Base-by-base conservation (phyloP, 192 early-diverging fungal genomes). In the Allomyces arbusculus region DNA sequence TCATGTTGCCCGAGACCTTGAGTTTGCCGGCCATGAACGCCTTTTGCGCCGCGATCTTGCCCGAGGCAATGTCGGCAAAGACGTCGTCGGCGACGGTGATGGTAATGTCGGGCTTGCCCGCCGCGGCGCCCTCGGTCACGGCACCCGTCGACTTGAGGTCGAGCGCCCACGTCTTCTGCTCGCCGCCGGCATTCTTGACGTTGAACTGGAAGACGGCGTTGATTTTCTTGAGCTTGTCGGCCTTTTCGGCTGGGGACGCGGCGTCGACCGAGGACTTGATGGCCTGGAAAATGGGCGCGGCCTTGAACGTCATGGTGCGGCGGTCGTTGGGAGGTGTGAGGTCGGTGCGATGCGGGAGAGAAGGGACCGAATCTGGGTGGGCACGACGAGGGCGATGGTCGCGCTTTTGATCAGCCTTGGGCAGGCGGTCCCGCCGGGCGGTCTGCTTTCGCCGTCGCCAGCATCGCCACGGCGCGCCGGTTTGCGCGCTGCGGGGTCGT, bases 21-120 rank as follows among this genome's bases (percentile, higher is more conserved):
- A 90, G 80, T 77, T 95, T 95, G 62, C 94, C 90, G 50, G 77
- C 70, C 89, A 92, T 90, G 74, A 91, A 95, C 43, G 89, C 84
- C 74, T 89, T 88, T 83, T 95, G 93, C 23, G 87, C 86, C 65
- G 87, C 92, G 63, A 90, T 70, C 77, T 90, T 91, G 61, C 92
- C 93, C n/a, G 78, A 72, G 20, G 88, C 84, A 58, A 97, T 69
- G 50, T 83, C 85, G 26, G 91, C 79, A 78, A 97, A 92, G 69
- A 87, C 87, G 40, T 74, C 75, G 73, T 97, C 94, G 40, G 68
- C 74, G 69, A 94, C 72, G 24, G 73, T 70, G 23, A 95, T 74
- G 24, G 75, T 82, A 45, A 88, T 80, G 74, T 93, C 91, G 23
- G 92, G 76, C 69, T 88, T 64, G 61, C 12, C 50, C 16, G 16